A percentile compares a stretch with the other conserved stretches of the same genome.
phyloP scores from a whole-genome alignment of 2,329 filamentous ascomycete genomes.

The Pestalotiopsis sp. region DNA sequence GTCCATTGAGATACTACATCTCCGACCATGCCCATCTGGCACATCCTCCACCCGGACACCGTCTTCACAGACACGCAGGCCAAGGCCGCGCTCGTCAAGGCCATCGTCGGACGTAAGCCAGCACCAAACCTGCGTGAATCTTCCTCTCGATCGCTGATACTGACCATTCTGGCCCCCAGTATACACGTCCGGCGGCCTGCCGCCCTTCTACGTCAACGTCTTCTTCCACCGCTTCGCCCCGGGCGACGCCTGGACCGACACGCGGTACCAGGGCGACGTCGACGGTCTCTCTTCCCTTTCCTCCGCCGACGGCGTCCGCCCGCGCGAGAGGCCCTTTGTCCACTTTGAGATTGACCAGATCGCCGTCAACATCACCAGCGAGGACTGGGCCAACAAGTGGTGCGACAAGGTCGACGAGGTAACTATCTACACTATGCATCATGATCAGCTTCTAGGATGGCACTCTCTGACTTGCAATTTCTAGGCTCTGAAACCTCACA shows the following conservation, averaged over 20 bases:
- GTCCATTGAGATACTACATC: not conserved
- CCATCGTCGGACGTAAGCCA: slow-evolving; percentile 23
- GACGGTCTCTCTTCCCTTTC: not conserved
- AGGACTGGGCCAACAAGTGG: slow-evolving; percentile 9
- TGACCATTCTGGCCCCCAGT: not conserved
- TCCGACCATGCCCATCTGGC: slow-evolving; percentile 42
- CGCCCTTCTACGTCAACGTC: slow-evolving; percentile 45
- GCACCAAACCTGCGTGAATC: not conserved
- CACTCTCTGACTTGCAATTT: not conserved
- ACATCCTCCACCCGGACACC: slow-evolving; percentile 38
- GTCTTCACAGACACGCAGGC: slow-evolving; percentile 30
- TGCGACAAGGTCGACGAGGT: slow-evolving; percentile 16
- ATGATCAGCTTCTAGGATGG: not conserved
- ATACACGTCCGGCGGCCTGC: slow-evolving; percentile 31
- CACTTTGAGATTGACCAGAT: slow-evolving; percentile 30
- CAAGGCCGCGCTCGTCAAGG: slow-evolving; percentile 32
- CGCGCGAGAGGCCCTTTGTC: slow-evolving; percentile 31
- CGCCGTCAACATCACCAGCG: slow-evolving; percentile 27
- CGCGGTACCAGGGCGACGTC: not conserved
- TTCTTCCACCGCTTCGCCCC: slow-evolving; percentile 35
- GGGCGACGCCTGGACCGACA: slow-evolving; percentile 22
- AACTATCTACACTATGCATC: not conserved
- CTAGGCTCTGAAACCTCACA: slow-evolving; percentile 27
- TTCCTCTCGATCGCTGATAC: not conserved
- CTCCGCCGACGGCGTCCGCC: not conserved